Conservation (phyloP, 1,284 basidiomycete species). For the Ustilago cynodontis region DNA sequence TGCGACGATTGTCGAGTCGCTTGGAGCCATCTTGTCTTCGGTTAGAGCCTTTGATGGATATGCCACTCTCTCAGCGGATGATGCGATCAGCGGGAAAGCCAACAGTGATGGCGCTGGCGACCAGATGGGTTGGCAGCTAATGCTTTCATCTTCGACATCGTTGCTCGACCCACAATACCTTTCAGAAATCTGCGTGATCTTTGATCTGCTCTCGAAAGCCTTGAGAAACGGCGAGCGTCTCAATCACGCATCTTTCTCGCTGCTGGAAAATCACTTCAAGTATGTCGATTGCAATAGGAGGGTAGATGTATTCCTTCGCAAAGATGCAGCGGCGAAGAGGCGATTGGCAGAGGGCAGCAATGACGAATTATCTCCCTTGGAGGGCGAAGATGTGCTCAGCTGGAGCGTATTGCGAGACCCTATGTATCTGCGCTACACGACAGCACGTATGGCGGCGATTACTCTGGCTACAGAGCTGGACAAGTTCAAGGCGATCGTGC, state of each 20-base stretch:
- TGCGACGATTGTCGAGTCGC: conserved; percentile 54
- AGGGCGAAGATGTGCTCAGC: conserved; percentile 34
- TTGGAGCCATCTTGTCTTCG: conserved; percentile 34
- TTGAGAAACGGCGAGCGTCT: conserved; percentile 50
- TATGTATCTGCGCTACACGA: conserved; percentile 53
- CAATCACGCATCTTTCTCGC: conserved; percentile 35
- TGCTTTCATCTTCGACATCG: conserved; percentile 43
- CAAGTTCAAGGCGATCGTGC: conserved; percentile 50
- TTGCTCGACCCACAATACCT: conserved; percentile 55
- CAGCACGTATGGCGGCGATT: conserved; percentile 53
- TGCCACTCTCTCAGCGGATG: conserved; percentile 4
- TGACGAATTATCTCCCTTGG: neutral
- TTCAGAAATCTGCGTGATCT: conserved; percentile 50
- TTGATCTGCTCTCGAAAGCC: conserved; percentile 51
- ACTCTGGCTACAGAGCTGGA: conserved; percentile 51
- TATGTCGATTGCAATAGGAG: conserved; percentile 32
- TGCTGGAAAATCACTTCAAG: conserved; percentile 45
- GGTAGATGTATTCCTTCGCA: conserved; percentile 31
- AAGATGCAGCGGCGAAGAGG: conserved; percentile 11
- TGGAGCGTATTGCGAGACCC: conserved; percentile 47
- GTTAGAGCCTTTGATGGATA: conserved; percentile 33
- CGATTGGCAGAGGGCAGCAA: neutral
- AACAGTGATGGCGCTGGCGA: neutral
- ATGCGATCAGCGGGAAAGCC: neutral
- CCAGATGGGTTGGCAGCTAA: conserved; percentile 45